phyloP scores from a whole-genome alignment of 2,329 filamentous ascomycete species.

The Stromatinia cepivora region DNA sequence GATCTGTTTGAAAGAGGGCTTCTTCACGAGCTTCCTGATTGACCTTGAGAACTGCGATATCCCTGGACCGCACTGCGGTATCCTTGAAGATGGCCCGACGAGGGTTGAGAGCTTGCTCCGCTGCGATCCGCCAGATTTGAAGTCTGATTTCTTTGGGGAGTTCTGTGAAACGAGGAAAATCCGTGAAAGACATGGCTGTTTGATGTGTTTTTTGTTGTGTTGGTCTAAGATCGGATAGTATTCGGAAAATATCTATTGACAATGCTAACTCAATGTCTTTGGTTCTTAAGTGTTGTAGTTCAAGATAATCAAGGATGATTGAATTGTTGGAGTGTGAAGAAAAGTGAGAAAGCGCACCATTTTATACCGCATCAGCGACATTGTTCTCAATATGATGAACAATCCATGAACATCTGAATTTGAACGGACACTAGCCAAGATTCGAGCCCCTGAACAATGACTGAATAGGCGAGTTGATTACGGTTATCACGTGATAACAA shows the following conservation, averaged over 20 bases:
- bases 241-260: neutral
- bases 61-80: neutral
- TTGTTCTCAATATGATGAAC: neutral
- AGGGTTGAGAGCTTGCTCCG: neutral
- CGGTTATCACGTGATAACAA: neutral
- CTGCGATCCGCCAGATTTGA: neutral
- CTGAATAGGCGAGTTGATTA: neutral
- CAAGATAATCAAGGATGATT: neutral
- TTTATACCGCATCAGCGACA: neutral
- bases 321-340: neutral
- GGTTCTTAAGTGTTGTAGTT: neutral
- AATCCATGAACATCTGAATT: neutral
- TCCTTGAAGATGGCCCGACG: neutral
- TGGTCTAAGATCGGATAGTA: neutral
- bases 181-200: neutral
- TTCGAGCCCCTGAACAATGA: neutral
- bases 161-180: neutral
- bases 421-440: neutral
- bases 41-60: neutral
- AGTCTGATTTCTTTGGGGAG: neutral
- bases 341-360: too few relatives aligned
- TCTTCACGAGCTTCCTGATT: neutral
- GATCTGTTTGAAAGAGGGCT: neutral
- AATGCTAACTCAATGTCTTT: neutral
- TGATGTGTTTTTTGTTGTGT: neutral